Evolutionary conservation across 805 yeast species (phyloP), one percentile per base, ranked within the genome.

Genomic region (Hanseniaspora pseudoguilliermondii): DNA sequence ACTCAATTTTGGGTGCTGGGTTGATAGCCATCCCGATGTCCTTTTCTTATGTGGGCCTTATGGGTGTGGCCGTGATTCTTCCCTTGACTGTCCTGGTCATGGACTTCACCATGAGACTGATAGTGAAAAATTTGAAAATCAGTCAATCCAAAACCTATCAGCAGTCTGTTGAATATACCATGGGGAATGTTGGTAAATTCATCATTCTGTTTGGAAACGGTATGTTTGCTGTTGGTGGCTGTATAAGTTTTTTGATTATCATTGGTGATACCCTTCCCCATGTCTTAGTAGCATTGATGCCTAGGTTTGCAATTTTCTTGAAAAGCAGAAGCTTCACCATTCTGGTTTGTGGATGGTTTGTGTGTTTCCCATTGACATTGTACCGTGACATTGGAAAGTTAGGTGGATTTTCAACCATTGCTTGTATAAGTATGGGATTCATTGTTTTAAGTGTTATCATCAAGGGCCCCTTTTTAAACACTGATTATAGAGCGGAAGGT

Each of bases 231-330:
- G 82, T 87, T 64, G 97, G 97, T 27, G 97, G 97, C 0, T 81
- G 88, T 58, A 82, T 88, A 75, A 97, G 96, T 2, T 91, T 88
- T 69, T 86, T 95, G 59, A 90, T 90, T 53, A 91, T 90, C 60
- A 88, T 90, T 35, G 97, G 97, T 21, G 97, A 90, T 64, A 86
- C 96, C 0, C 82, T 91, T 38, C 97, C 97, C 0, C 96, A 88
- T 66, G 96, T 90, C 4, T 66, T 91, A 49, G 32, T 43, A 1
- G 47, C 40, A 20, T 32, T 53, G 35, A 35, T 53, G 21, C 56
- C 56, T 5, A 38, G 27, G 13, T 53, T 53, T 40, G 72, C 80
- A 56, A 79, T 88, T 3, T 65, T 87, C 36, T 75, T 87, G 57
- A 83, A 85, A 0, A 73, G 77, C 43, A 72, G 97, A 60, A 82